phyloP scores from a whole-genome alignment of 768 basidiomycete genomes.

The Cantharellus anzutake region DNA sequence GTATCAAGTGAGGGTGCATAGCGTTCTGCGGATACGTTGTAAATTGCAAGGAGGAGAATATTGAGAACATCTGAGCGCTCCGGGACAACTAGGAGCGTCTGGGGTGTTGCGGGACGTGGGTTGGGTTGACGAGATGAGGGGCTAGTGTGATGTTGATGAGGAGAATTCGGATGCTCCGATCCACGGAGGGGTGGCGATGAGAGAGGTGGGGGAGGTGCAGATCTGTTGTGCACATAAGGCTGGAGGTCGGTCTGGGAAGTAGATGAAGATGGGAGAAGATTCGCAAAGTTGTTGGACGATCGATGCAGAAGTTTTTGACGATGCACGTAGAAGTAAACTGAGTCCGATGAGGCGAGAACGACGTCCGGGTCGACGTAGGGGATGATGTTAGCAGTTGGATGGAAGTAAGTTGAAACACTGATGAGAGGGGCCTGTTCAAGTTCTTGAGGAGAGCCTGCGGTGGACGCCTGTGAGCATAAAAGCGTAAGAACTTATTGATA shows the following conservation, averaged over 20 bases:
- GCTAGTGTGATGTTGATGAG: not conserved
- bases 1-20: constrained; percentile 27
- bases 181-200: not conserved
- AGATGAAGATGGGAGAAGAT: constrained; percentile 21
- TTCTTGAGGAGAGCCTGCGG: not conserved
- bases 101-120: constrained; percentile 11
- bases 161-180: not conserved
- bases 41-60: constrained; percentile 10
- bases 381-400: constrained; percentile 39
- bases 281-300: constrained; percentile 47
- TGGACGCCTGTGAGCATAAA: not conserved
- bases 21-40: constrained; percentile 5
- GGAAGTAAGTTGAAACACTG: constrained; percentile 71
- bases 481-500: not conserved
- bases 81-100: constrained; percentile 37
- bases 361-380: constrained; percentile 22
- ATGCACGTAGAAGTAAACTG: constrained; percentile 74
- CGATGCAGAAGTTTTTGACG: constrained; percentile 32
- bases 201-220: not conserved
- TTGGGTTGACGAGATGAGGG: not conserved
- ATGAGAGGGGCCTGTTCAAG: constrained; percentile 23
- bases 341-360: constrained; percentile 45
- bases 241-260: not conserved
- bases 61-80: constrained; percentile 24
- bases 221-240: not conserved